Base-by-base conservation (phyloP, 2,329 filamentous ascomycete species). In the Penicillium freii region DNA sequence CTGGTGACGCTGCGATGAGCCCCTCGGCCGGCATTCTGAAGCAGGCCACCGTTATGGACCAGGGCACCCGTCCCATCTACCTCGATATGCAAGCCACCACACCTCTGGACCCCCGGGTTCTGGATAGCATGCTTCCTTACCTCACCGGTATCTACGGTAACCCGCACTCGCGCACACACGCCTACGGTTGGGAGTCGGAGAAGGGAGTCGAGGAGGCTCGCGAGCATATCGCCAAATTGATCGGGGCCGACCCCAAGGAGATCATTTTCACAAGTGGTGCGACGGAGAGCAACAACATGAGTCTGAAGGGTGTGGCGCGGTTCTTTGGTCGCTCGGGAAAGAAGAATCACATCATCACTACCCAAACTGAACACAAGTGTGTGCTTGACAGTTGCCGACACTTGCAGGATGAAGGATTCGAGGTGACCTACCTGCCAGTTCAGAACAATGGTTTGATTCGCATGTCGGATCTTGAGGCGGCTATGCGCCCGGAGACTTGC, bases 271-370 rank as follows among this genome's bases (percentile, higher is more conserved):
- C 94, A 7, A 97, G 92, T 69, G 94, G 94, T 54, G 94, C 94
- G 17, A 99, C 94, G 0, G 94, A 99, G 80, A 97, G 92, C 73
- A 99, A 99, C 78, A 99, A 99, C 71, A 99, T 99, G 94, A 96
- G 92, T 76, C 91, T 99, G 80, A 99, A 99, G 80, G 94, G 94
- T 62, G 93, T 99, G 9, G 92, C 94, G 21, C 85, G 93, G 62
- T 99, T 99, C 79, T 97, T 97, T 73, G 92, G 91, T 64, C 86
- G 91, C 57, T 87, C 86, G 2, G 92, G 92, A 68, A 97, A 97
- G 85, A 97, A 97, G 86, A 96, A 90, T 79, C 94, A 99, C 77
- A 93, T 99, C 71, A 92, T 99, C 75, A 99, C 94, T 25, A 91
- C 87, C 39, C 94, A 97, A 79, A 99, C 94, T 0, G 94, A 99